Base-by-base conservation (phyloP, 148 eudicot genomes). In the Fagopyrum esculentum region DNA sequence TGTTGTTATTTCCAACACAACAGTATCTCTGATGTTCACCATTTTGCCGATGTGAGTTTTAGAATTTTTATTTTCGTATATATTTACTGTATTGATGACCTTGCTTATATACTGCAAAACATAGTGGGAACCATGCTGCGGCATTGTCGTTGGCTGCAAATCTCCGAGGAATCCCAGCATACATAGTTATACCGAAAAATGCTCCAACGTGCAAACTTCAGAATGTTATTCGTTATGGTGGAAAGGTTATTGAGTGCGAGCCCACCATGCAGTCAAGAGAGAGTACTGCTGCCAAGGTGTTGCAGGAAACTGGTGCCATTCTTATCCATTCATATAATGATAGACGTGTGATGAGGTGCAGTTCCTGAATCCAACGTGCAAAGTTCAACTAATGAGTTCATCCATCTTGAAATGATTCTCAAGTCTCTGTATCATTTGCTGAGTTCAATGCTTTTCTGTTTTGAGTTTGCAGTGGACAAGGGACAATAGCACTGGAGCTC, bases 171-270 rank as follows among this genome's bases (percentile, higher is more conserved):
- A 84, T 92, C 75, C 96, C 97, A 74, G 99, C 96, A 19, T 91
- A 92, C 76, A 87, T 95, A 69, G 86, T 95, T 49, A 76, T 95
- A 43, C 99, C 99, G 7, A 82, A 81, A 79, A 90, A 87, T 84
- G 99, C 99, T 77, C 99, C 99, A 45, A 95, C 86, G 84, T 92
- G 98, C 88, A 95, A 95, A 81, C 93, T 95, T 78, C 85, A 90
- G 84, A 95, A 92, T 81, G 97, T 95, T 17, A 74, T 63, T 45
- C 97, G 99, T 76, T 95, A 95, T 63, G 97, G 97, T 75, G 99
- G 98, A 66, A 84, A 80, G 74, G 82, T 95, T 69, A 89, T 90
- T 26, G 86, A 93, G 93, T 84, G 99, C 77, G 99, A 95, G 79
- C 85, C 92, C 52, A 86, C 88, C 7, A 72, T 92, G 84, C 79